These are phyloP conservation scores for Ormosia emarginata DNA, from an alignment of 306 rosid genomes.

Conservation along the genomic window DNA sequence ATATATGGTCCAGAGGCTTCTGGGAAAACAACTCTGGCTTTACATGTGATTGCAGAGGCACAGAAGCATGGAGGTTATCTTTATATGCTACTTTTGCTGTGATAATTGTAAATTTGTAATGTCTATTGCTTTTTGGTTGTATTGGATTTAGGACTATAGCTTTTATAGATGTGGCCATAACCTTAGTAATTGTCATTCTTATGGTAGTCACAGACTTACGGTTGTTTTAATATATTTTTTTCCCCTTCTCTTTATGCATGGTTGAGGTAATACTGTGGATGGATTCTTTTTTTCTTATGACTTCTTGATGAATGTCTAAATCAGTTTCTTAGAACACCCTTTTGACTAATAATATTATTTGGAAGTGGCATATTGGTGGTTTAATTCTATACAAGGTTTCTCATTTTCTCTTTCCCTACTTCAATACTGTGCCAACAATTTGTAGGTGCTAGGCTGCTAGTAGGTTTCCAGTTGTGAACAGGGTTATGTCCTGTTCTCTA, in stretches of 20 bases:
- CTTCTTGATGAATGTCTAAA: not conserved
- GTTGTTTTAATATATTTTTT: not conserved
- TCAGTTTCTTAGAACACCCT: not conserved
- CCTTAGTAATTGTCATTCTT: not conserved
- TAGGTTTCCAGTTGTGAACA: constrained; percentile 7
- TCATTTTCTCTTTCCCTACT: not conserved
- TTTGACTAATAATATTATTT: not conserved
- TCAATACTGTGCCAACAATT: not conserved
- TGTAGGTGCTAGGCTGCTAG: constrained; percentile 4
- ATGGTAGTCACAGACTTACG: not conserved
- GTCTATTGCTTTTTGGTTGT: not conserved
- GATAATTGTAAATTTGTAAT: not conserved
- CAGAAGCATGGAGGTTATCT: constrained; percentile 87
- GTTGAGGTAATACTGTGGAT: not conserved
- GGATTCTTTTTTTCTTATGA: not conserved
- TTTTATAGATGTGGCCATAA: not conserved
- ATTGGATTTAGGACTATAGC: not conserved
- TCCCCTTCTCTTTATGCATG: not conserved
- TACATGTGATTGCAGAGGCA: constrained; percentile 90
- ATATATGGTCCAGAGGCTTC: constrained; percentile 95
- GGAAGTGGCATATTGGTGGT: not conserved
- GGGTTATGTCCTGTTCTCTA: not conserved
- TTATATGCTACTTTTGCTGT: constrained; percentile 11
- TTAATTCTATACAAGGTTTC: not conserved
- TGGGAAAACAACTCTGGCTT: constrained; percentile 87